These are phyloP conservation scores for Solanum gandarillasii DNA, from an alignment of 257 asterid genomes.

Conservation along the genomic window DNA sequence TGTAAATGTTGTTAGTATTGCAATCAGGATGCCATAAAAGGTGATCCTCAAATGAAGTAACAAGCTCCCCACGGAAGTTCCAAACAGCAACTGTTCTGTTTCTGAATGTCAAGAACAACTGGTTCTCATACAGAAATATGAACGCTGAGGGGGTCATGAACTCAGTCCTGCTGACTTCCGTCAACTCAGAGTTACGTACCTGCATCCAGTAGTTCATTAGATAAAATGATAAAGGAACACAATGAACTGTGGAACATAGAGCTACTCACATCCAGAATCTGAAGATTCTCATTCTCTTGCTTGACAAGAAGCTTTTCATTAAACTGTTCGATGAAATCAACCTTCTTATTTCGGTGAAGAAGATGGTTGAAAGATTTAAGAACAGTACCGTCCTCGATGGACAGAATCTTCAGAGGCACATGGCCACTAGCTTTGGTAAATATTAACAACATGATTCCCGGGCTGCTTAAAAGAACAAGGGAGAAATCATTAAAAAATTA, in stretches of 20 bases:
- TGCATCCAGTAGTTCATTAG: constrained; percentile 22
- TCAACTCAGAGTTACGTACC: constrained; percentile 86
- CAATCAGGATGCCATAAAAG: constrained; percentile 99
- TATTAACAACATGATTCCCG: constrained; percentile 91
- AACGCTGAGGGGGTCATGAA: constrained; percentile 99
- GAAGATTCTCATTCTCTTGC: constrained; percentile 96
- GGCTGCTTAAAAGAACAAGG: constrained; percentile 39
- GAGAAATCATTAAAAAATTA: neutral
- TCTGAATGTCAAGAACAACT: constrained; percentile 87
- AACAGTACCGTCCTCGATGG: constrained; percentile 96
- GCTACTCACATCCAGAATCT: constrained; percentile 81
- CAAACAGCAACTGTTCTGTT: constrained; percentile 95
- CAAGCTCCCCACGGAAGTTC: constrained; percentile 99
- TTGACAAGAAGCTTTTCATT: constrained; percentile 98
- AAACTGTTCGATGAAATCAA: constrained; percentile 94
- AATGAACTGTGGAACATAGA: neutral
- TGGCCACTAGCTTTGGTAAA: constrained; percentile 57
- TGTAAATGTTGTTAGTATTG: constrained; percentile 94
- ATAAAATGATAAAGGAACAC: neutral
- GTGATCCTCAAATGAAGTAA: constrained; percentile 95
- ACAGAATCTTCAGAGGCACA: constrained; percentile 83
- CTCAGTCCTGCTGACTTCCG: constrained; percentile 90
- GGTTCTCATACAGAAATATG: constrained; percentile 93
- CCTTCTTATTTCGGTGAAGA: constrained; percentile 88
- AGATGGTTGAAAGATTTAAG: constrained; percentile 84